Base-by-base conservation (phyloP, 2,329 filamentous ascomycete genomes). In the Gnomoniopsis smithogilvyi region DNA sequence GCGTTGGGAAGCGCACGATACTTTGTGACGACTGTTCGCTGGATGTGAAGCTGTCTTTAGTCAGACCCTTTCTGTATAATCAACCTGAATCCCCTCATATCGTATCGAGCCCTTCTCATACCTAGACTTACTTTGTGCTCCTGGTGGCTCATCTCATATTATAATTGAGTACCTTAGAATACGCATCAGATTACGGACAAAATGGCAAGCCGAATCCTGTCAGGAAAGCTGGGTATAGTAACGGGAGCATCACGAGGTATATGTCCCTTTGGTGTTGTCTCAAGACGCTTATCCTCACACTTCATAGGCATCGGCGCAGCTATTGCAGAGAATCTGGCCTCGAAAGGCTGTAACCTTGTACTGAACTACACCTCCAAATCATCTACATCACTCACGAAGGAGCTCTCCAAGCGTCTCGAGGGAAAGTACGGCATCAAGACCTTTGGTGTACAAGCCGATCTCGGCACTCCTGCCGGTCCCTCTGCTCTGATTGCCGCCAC, bases 361-460 rank as follows among this genome's bases (percentile, higher is more conserved):
- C 78, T 92, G 60, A 89, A 89, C 75, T 92, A 89, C 77, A 90
- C 87, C 6, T 76, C 75, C 2, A 19, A 68, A 17, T 72, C 70
- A 17, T 79, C 77, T 8, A 65, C 69, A 48, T 24, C 65, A 2
- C 62, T 64, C 21, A 82, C 86, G 56, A 78, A 81, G 58, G 84
- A 87, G 62, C 80, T 94, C n/a, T 88, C 89, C 58, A 65, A 75
- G 24, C 70, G 78, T n/a, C 80, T 94, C 3, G 68, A 79, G 48
- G 66, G 74, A 21, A 74, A 79, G 41, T 78, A 92, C 76, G 77
- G 75, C 51, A 79, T 93, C 67, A 78, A 78, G 61, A 84, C 84
- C 59, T 70, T 88, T 17, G 71, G 80, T 41, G 80, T 92, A 2
- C 88, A 90, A 76, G 90, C 90, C 26, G 89, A 92, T 73, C 83